Evolutionary conservation across 1,139 yeast species (phyloP), one percentile per base, ranked within the genome.

Genomic region (Yamadazyma epiphylla): DNA sequence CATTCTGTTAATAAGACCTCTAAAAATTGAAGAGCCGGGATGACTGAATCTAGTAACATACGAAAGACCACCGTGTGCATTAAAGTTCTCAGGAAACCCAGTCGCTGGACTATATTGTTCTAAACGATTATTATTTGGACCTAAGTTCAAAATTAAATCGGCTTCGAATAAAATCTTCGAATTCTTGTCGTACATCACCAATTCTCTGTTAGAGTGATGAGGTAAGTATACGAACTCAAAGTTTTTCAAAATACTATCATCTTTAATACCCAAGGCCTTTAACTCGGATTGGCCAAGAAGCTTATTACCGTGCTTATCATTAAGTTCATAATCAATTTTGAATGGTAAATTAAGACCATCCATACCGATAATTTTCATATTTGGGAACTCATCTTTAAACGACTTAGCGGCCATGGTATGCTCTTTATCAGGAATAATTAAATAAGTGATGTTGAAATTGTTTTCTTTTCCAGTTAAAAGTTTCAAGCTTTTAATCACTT

Each of bases 181-280:
- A 10, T 51, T 49, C 31, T 60, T 60, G 45, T 75, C 75, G 46
- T 49, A 73, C 42, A 73, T 44, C 4, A 76, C 69, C 33, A 80
- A 50, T 46, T 80, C 87, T 45, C 70, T 67, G 49, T 78, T 79
- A 19, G 41, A 50, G 45, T 74, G 81, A 3, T 56, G 51, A 8
- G 82, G 80, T 28, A 79, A 48, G 46, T 65, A 79, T 10, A 76
- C 70, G 39, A 78, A 72, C 45, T 75, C 71, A 35, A 78, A 70
- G 35, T 65, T 70, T 15, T 56, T 45, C 24, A 56, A 45, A 28
- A 62, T 55, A 3, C 48, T 43, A 4, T 47, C 38, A 28, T 54
- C 62, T 8, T 45, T 31, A 13, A 61, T 44, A 4, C 64, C 64
- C 13, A 65, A 34, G 12, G 46, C 45, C 22, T 43, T 30, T 30